Conservation (phyloP, 768 basidiomycete species). For the Calocybe gangraenosa region DNA sequence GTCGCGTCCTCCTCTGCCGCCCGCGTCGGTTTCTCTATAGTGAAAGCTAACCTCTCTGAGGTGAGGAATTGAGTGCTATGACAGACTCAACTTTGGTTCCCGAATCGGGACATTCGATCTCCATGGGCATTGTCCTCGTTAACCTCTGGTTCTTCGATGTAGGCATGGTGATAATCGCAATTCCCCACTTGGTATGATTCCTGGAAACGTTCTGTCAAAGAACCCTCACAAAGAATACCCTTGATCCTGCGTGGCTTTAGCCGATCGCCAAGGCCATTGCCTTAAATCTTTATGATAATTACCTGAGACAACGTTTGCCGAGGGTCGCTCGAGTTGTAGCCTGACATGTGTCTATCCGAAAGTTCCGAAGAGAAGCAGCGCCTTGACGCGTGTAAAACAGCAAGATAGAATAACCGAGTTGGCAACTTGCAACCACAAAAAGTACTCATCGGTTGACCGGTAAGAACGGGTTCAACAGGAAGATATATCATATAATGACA, state of each 20-base stretch:
- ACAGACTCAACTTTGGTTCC: not conserved
- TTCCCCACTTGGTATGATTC: not conserved
- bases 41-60: no score
- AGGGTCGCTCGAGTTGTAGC: not conserved
- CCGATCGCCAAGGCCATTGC: not conserved
- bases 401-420: not conserved
- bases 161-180: constrained; percentile 10
- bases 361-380: constrained; percentile 4
- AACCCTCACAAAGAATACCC: not conserved
- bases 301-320: not conserved
- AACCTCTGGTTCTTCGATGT: constrained; percentile 1
- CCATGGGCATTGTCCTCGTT: constrained; percentile 1
- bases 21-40: no score
- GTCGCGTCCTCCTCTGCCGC: no score
- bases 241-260: no score
- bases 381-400: not conserved
- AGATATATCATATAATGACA: no score
- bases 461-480: not conserved
- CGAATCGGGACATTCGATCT: not conserved
- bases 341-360: constrained; percentile 2
- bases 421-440: not conserved
- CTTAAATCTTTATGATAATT: not conserved
- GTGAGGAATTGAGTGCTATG: no score
- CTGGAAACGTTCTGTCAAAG: not conserved
- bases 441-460: not conserved